Evolutionary conservation across 1,139 yeast genomes (phyloP), one percentile per base, ranked within the genome.

Genomic region (Yamadazyma blattariae): DNA sequence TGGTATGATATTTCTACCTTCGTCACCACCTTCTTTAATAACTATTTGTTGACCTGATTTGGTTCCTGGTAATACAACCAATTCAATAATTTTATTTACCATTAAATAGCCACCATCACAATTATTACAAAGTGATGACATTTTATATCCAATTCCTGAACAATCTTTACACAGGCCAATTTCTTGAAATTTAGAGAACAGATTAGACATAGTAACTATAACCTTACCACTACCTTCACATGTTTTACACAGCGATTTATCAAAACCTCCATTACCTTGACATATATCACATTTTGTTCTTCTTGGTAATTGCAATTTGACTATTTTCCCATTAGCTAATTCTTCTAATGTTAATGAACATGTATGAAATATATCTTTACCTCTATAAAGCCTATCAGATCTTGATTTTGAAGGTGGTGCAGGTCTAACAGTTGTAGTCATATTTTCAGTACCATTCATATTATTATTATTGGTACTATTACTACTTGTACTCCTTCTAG

Each of bases 11-110:
- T 71, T 67, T 24, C 72, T 58, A 0, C 81, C 82, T 51, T 81
- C 84, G 46, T 82, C 89, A 0, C 81, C 85, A 45, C 76, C 82
- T 3, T 79, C 76, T 16, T 68, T 64, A 14, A 80, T 54, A 1
- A 77, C 58, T 16, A 80, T 68, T 34, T 64, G 59, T 41, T 77
- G 77, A 1, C 80, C 79, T 34, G 71, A 54, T 30, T 55, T 54
- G 25, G 75, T 61, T 1, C 88, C 88, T 3, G 80, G 78, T 18
- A 68, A 62, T 2, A 79, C 64, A 16, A 60, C 58, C 6, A 81
- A 69, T 36, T 70, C 68, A 28, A 82, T 59, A 7, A 80, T 67
- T 44, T 77, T 76, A 22, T 74, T 65, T 25, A 64, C 75, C 36
- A 71, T 55, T 8, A 46, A 36, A 57, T 57, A 68, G 1, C 76